Base-by-base conservation (phyloP, 306 rosid species). In the Prunus salicina region DNA sequence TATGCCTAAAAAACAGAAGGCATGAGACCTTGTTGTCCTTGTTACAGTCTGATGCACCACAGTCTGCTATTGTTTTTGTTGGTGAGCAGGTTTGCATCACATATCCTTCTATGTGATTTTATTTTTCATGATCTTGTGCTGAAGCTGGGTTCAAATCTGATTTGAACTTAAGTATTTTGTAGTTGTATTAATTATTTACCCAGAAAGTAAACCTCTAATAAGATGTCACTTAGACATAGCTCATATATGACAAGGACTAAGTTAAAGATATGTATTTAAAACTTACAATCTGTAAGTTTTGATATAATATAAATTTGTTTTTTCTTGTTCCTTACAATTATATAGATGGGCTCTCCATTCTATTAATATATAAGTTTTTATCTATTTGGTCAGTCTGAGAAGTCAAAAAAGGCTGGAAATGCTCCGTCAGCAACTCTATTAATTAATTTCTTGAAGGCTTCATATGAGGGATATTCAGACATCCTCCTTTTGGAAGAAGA, bases 401-500 rank as follows among this genome's bases (percentile, higher is more conserved):
- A 86, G 87, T 95, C 97, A 34, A 92, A 92, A 76, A 91, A 75
- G 83, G 93, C 90, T 74, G 97, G 98, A 81, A 89, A 90, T 81
- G 78, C 83, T 87, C 91, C 97, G 52, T 76, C 96, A 14, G 83
- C 93, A 27, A 82, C 96, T 79, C 80, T 85, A 60, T 74, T 95
- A 79, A 57, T 88, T 78, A 90, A 92, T 69, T 92, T 89, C 83
- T 71, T 95, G 73, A 90, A 77, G 84, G 53, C 86, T 84, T 90
- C 91, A 13, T 92, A 90, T 70, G 75, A 77, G 38, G 96, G 93
- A 68, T 82, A 75, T 85, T 90, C 87, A 50, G 90, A 90, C 34
- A 77, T 89, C 86, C 81, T 92, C 79, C 95, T 95, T 25, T 89
- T 93, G 71, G 95, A 93, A 83, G 93, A 89, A 80, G 91, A 89